A percentile compares a stretch with the other conserved stretches of the same genome.
These are phyloP conservation scores for Starmerella tilneyi DNA, from an alignment of 805 yeast genomes.

Conservation along the genomic window DNA sequence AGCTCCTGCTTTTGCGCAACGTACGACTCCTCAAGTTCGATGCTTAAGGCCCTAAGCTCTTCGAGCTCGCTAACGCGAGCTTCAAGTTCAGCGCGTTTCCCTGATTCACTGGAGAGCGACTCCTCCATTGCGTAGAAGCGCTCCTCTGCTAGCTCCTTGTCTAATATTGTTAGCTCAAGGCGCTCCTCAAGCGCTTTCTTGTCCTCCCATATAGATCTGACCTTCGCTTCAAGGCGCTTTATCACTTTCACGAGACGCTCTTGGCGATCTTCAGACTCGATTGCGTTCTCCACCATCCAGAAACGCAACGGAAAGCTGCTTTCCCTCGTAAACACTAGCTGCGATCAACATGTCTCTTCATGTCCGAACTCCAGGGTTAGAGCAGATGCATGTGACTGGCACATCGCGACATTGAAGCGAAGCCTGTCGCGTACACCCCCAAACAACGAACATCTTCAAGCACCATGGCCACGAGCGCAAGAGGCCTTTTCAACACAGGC, in stretches of 20 bases:
- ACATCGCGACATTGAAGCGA: not conserved
- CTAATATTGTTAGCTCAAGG: conserved; percentile 30
- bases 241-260: conserved; percentile 25
- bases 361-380: too few species aligned
- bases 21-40: conserved; percentile 16
- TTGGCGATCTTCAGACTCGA: conserved; percentile 2
- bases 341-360: too few species aligned
- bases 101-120: not conserved
- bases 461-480: not conserved
- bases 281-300: too few species aligned
- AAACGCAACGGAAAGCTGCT: too few species aligned
- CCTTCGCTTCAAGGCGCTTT: conserved; percentile 19
- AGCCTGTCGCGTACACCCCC: too few species aligned
- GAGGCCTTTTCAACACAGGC: not conserved
- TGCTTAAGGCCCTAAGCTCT: conserved; percentile 10
- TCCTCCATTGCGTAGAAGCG: conserved; percentile 25
- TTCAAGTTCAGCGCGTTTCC: conserved; percentile 9
- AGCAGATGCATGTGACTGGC: conserved; percentile 5
- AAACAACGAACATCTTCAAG: too few species aligned
- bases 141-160: conserved; percentile 34
- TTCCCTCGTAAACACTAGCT: too few species aligned
- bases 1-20: conserved; percentile 7
- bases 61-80: conserved; percentile 25
- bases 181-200: conserved; percentile 16
- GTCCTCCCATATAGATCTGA: conserved; percentile 24